These are phyloP conservation scores for Elsinoe arachidis DNA, from an alignment of 2,329 filamentous ascomycete genomes.

Conservation along the genomic window DNA sequence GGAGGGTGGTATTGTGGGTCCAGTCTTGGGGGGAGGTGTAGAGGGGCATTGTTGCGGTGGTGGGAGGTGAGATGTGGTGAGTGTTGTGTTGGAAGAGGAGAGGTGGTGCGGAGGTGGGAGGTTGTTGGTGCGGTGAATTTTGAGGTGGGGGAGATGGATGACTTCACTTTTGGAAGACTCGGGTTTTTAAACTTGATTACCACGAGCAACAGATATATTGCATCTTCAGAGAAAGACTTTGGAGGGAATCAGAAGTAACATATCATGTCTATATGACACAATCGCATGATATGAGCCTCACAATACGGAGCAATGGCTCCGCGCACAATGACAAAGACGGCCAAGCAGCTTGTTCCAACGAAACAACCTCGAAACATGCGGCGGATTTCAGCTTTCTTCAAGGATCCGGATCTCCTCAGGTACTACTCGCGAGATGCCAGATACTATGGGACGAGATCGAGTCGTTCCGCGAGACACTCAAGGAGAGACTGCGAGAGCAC, in stretches of 20 bases:
- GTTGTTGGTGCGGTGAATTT: slow-evolving; percentile 1
- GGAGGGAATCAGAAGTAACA: not conserved
- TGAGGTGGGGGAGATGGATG: not conserved
- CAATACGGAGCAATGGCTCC: slow-evolving; percentile 11
- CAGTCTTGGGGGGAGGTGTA: slow-evolving; percentile 79
- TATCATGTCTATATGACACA: not conserved
- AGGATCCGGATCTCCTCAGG: slow-evolving; percentile 14
- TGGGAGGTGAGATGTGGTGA: not conserved
- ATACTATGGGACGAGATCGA: slow-evolving; percentile 34
- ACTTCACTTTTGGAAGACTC: not conserved
- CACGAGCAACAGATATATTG: not conserved
- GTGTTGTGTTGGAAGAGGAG: not conserved
- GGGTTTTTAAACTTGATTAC: not conserved
- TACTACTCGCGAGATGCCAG: slow-evolving; percentile 32
- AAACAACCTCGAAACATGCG: not conserved
- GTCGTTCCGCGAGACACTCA: slow-evolving; percentile 29
- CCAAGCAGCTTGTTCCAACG: not conserved
- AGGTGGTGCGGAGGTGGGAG: not conserved
- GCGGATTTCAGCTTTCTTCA: not conserved
- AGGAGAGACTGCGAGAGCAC: slow-evolving; percentile 28
- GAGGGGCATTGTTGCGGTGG: slow-evolving; percentile 58
- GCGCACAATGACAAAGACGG: not conserved
- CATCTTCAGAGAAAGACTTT: no score
- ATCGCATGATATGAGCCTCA: slow-evolving; percentile 5
- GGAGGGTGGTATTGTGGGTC: slow-evolving; percentile 76